These are phyloP conservation scores for Citeromyces matritensis DNA, from an alignment of 805 yeast species.

Conservation along the genomic window DNA sequence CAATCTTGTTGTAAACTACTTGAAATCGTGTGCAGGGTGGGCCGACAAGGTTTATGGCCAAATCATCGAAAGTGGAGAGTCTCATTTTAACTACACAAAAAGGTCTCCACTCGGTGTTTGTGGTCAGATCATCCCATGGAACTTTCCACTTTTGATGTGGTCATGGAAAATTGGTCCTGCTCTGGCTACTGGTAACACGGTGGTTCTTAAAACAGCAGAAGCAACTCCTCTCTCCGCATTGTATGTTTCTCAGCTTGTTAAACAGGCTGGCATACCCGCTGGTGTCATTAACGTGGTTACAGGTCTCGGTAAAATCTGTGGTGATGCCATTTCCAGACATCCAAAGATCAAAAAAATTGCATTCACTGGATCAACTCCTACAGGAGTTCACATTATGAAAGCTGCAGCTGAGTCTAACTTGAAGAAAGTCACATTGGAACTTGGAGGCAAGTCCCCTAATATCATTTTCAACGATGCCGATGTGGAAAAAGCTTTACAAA, in stretches of 20 bases:
- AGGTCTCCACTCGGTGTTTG: constrained; percentile 58
- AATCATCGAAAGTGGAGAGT: constrained; percentile 41
- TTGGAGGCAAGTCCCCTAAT: constrained; percentile 95
- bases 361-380: constrained; percentile 54
- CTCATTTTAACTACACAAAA: constrained; percentile 46
- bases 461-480: constrained; percentile 80
- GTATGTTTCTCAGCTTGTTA: constrained; percentile 32
- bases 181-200: constrained; percentile 50
- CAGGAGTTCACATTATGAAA: constrained; percentile 71
- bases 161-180: constrained; percentile 61
- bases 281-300: constrained; percentile 51
- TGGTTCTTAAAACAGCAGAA: constrained; percentile 51
- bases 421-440: constrained; percentile 86
- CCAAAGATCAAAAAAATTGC: constrained; percentile 47
- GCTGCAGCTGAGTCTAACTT: constrained; percentile 68
- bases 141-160: constrained; percentile 55
- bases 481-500: constrained; percentile 57
- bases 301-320: constrained; percentile 48
- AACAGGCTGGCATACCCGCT: constrained; percentile 47
- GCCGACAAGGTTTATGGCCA: constrained; percentile 58
- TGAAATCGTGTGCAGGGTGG: constrained; percentile 61
- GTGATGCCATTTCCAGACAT: constrained; percentile 43
- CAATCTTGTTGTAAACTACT: constrained; percentile 34
- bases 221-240: constrained; percentile 55
- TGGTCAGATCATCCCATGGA: constrained; percentile 64